Evolutionary conservation across 805 yeast genomes (phyloP), one percentile per base, ranked within the genome.

Genomic region (Candida nitratophila): DNA sequence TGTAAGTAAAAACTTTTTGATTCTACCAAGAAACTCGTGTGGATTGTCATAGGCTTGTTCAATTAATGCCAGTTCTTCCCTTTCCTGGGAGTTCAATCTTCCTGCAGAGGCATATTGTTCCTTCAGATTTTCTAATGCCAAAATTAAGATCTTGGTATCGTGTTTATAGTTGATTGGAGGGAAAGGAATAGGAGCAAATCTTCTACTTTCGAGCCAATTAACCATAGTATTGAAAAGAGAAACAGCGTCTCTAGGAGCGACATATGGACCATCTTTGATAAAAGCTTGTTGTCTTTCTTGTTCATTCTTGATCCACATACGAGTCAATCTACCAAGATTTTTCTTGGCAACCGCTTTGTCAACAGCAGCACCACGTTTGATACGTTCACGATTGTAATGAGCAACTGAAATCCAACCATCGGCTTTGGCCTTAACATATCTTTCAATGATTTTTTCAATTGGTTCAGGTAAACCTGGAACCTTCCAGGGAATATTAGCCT

Each of bases 11-110:
- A 82, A 81, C 54, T 83, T 83, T 63, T 93, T 93, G 44, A 93
- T 77, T 49, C 96, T 76, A 15, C 83, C 84, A 46, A 93, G 68
- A 48, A 90, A 83, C 57, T 95, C 98, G 60, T 89, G 96, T 0
- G 99, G 99, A 53, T 88, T 87, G 56, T 93, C 99, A 59, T 88
- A 93, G 0, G 98, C 98, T 56, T 89, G 95, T 57, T 93, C 99
- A 39, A 93, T 88, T 48, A 91, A 68, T 0, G 96, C 93, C 47
- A 93, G 66, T 55, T 93, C 99, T 63, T 91, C 97, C 50, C 97
- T 73, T 61, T 93, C 96, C 9, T 83, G 70, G 6, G 95, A 82
- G 54, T 88, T 91, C 50, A 93, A 66, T 46, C 96, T 69, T 1
- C 88, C 83, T 51, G 81, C 79, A 20, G 86, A 76, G 42, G 79